phyloP scores from a whole-genome alignment of 768 basidiomycete species.

The Dioszegia aurantiaca region DNA sequence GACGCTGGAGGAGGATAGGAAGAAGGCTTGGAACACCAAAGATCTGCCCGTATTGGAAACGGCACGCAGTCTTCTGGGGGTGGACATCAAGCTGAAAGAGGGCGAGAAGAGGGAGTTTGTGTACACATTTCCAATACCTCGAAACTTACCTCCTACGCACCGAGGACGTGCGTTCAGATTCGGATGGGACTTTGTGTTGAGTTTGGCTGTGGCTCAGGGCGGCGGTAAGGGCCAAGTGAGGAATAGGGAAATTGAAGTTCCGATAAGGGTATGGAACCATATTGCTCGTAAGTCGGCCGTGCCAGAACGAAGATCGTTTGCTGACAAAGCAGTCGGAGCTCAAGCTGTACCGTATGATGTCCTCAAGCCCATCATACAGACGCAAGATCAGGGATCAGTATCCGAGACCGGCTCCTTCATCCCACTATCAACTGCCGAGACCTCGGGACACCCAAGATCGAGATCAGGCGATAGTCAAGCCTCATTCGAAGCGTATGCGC shows the following conservation, averaged over 20 bases:
- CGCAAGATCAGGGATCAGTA: conserved; percentile 50
- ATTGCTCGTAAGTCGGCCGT: conserved; percentile 63
- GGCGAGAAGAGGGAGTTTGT: conserved; percentile 82
- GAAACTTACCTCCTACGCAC: conserved; percentile 83
- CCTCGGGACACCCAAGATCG: background rate
- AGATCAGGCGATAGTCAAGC: background rate
- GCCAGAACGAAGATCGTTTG: background rate
- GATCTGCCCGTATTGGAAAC: conserved; percentile 78
- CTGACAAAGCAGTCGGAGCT: conserved; percentile 54
- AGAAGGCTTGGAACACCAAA: conserved; percentile 51
- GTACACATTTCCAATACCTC: conserved; percentile 72
- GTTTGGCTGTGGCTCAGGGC: conserved; percentile 59
- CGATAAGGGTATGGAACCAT: conserved; percentile 84
- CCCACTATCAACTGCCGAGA: background rate
- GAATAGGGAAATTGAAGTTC: conserved; percentile 68
- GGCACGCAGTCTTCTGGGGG: conserved; percentile 80
- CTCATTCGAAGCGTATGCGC: conserved; percentile 24
- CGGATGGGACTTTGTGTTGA: conserved; percentile 85
- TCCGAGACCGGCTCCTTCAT: conserved; percentile 16
- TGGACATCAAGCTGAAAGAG: conserved; percentile 76
- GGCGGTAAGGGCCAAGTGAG: conserved; percentile 54
- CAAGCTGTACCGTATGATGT: conserved; percentile 72
- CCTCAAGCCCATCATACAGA: conserved; percentile 67
- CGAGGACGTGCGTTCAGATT: conserved; percentile 78
- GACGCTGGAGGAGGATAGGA: conserved; percentile 53